Evolutionary conservation across 164 flowering plant species (phyloP), one percentile per base, ranked within the genome.

Genomic region (Piper betle): DNA sequence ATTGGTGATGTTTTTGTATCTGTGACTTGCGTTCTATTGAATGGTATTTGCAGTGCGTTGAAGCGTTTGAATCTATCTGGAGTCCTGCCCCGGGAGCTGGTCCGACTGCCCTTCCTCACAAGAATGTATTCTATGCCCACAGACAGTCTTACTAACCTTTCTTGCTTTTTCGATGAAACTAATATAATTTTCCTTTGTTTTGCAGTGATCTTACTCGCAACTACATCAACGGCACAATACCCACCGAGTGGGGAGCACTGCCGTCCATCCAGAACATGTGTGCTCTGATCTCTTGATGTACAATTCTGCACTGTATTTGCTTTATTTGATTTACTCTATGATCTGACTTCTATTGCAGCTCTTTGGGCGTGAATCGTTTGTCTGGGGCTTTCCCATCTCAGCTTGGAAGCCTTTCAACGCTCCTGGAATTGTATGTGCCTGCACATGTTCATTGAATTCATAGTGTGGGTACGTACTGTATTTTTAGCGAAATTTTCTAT

Each of bases 191-290:
- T 42, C 19, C 57, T 43, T 12, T 50, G 52, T 61, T 58, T 52
- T 9, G 60, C 74, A 91, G 97, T 65, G 89, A 84, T 82, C 68
- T 91, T 55, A 68, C 81, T 10, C 73, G 76, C 60, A 91, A 87
- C 75, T 82, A 74, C 71, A 85, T 91, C 25, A 80, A 55, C 61
- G 95, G 97, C 15, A 63, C 82, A 53, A 83, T 91, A 56, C 97
- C 95, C n/a, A 43, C 17, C 4, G 79, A 77, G 72, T 91, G 93
- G 95, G 84, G 73, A 57, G 62, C 85, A 17, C 39, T 71, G 70
- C 71, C 50, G 11, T 46, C 78, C 38, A 55, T 86, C 65, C 71
- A 62, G 11, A 73, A 16, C 16, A 64, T 90, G 95, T 87, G 66
- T 72, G 82, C n/a, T n/a, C 52, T 63, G 12, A 25, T 57, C 54